Evolutionary conservation across 2,329 filamentous ascomycete genomes (phyloP).

Genomic region (Aciculosporium take): DNA sequence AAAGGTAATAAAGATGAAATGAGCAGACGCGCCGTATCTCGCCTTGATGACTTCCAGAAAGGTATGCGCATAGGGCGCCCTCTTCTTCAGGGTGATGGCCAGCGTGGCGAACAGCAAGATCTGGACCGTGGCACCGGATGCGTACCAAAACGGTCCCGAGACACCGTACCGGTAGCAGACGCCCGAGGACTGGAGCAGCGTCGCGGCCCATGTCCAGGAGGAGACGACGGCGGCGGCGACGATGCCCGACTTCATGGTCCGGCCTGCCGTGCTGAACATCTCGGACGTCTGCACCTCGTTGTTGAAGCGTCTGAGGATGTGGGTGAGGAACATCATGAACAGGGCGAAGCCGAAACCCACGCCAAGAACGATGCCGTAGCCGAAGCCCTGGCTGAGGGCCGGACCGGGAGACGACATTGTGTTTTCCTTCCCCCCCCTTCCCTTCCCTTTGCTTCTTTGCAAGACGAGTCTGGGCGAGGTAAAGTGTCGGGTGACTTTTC

Average conservation of each 20-base stretch:
- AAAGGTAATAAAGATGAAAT: constrained; percentile 70
- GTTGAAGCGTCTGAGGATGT: constrained; percentile 47
- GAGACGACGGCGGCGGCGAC: constrained; percentile 84
- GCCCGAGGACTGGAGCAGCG: constrained; percentile 62
- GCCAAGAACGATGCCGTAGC: constrained; percentile 66
- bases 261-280: constrained; percentile 80
- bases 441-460: not conserved
- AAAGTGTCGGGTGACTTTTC: too few relatives aligned
- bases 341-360: constrained; percentile 61
- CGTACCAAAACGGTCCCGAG: constrained; percentile 46
- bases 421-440: not conserved
- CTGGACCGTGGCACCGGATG: constrained; percentile 63
- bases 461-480: too few relatives aligned
- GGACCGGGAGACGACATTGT: constrained; percentile 12
- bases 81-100: constrained; percentile 77
- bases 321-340: constrained; percentile 61
- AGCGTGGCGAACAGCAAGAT: constrained; percentile 83
- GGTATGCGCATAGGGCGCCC: constrained; percentile 74
- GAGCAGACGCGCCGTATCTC: constrained; percentile 57
- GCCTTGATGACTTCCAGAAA: constrained; percentile 75
- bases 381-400: constrained; percentile 45
- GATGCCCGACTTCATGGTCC: constrained; percentile 78
- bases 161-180: constrained; percentile 71
- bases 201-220: constrained; percentile 88
- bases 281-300: constrained; percentile 74